Conservation (phyloP, 805 yeast genomes). For the Yarrowia osloensis region DNA sequence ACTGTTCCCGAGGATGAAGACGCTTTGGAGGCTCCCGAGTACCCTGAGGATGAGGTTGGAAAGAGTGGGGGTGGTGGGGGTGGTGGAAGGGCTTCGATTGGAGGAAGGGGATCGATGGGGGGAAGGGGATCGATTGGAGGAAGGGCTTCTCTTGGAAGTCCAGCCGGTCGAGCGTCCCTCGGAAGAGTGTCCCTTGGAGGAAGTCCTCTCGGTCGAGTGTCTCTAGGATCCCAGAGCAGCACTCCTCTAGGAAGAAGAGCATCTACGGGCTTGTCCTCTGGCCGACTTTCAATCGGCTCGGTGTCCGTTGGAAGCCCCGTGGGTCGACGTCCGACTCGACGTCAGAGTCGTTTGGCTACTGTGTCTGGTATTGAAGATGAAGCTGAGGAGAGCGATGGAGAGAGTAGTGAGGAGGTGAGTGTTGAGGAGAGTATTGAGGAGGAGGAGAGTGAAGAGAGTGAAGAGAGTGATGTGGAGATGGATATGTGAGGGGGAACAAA, state of each 20-base stretch:
- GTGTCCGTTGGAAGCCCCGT: background rate
- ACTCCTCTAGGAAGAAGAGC: no score
- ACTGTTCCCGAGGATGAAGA: slow-evolving; percentile 11
- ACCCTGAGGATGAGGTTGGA: background rate
- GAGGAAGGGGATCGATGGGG: background rate
- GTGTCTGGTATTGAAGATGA: background rate
- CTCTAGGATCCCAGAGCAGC: no score
- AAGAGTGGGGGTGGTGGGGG: background rate
- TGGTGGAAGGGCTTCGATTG: background rate
- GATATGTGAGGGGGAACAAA: background rate
- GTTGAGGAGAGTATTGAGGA: background rate
- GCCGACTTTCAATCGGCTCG: background rate
- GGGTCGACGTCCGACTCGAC: background rate
- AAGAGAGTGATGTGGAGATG: slow-evolving; percentile 8
- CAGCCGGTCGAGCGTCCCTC: background rate
- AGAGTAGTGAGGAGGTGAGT: background rate
- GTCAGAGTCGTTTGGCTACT: background rate
- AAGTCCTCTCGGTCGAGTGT: background rate
- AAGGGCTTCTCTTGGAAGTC: background rate
- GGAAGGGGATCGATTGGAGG: background rate
- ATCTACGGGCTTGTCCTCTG: no score
- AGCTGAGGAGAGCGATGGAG: background rate
- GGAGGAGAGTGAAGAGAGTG: background rate
- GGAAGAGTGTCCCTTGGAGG: background rate
- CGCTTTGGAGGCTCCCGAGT: slow-evolving; percentile 8